phyloP scores from a whole-genome alignment of 2,329 filamentous ascomycete species.

The Emergomyces orientalis region DNA sequence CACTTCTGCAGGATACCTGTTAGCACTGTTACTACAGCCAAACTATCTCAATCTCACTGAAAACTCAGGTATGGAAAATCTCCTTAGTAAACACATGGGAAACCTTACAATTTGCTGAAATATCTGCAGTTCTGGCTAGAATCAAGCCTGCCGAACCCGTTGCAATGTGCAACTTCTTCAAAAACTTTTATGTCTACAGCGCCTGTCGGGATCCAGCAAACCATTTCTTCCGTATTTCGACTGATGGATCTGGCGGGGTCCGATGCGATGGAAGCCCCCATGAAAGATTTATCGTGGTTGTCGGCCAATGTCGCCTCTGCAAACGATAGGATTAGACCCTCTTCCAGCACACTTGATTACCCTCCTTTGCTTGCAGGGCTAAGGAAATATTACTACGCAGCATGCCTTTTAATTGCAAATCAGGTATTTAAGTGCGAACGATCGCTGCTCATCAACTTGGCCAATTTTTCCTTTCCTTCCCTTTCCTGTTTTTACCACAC shows the following conservation, averaged over 20 bases:
- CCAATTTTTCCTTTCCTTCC: background rate
- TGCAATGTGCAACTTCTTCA: constrained; percentile 53
- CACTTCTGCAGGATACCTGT: background rate
- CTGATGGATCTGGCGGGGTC: constrained; percentile 54
- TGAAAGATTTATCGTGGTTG: constrained; percentile 63
- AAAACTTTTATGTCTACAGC: constrained; percentile 70
- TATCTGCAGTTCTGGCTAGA: background rate
- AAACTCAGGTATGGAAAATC: background rate
- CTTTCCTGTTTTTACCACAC: background rate
- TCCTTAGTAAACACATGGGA: background rate
- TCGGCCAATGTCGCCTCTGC: constrained; percentile 53
- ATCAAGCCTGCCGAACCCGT: background rate
- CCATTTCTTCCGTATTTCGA: constrained; percentile 61
- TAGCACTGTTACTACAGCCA: background rate
- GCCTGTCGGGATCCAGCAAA: constrained; percentile 58
- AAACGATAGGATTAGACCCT: constrained; percentile 16
- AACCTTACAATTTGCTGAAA: constrained; percentile 1
- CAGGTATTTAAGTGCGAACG: background rate
- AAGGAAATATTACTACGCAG: background rate
- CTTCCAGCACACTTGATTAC: background rate
- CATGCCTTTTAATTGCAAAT: background rate
- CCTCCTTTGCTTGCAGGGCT: background rate
- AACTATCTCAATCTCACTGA: background rate
- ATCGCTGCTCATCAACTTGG: background rate
- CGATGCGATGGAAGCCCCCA: constrained; percentile 58